Percentiles rank a stretch among this genome's conserved stretches.
phyloP scores from a whole-genome alignment of 2,329 filamentous ascomycete species.

The Sporothrix brunneoviolacea region DNA sequence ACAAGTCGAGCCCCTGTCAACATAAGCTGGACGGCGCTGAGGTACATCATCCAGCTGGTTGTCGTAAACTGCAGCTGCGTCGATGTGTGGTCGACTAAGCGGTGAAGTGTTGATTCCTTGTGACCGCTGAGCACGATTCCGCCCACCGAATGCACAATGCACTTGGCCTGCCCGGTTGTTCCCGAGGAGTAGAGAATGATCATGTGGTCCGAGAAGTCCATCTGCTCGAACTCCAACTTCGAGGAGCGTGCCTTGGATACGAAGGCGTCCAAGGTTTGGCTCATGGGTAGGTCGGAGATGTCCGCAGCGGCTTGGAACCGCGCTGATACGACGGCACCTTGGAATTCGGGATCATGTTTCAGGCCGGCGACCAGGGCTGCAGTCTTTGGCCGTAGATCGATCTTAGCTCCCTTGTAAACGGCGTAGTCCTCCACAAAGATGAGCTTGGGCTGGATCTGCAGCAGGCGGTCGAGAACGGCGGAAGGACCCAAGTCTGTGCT shows the following conservation, averaged over 20 bases:
- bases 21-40: conserved; percentile 2
- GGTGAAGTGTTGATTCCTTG: conserved; percentile 1
- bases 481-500: not conserved
- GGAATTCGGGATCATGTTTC: no score
- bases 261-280: no score
- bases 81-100: not conserved
- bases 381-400: not conserved
- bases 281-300: no score
- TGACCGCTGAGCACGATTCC: not conserved
- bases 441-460: not conserved
- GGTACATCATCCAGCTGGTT: conserved; percentile 3
- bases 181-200: conserved; percentile 1
- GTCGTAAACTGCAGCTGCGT: conserved; percentile 1
- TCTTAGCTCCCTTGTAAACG: not conserved
- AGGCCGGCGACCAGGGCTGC: not conserved
- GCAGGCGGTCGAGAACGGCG: not conserved
- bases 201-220: not conserved
- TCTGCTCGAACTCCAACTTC: not conserved
- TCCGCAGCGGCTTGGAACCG: no score
- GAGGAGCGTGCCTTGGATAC: no score
- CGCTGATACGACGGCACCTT: no score
- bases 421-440: conserved; percentile 1
- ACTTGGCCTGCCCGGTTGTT: not conserved
- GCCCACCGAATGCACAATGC: conserved; percentile 1
- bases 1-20: not conserved